Base-by-base conservation (phyloP, 2,329 filamentous ascomycete species). In the Hypoxylon sp. region DNA sequence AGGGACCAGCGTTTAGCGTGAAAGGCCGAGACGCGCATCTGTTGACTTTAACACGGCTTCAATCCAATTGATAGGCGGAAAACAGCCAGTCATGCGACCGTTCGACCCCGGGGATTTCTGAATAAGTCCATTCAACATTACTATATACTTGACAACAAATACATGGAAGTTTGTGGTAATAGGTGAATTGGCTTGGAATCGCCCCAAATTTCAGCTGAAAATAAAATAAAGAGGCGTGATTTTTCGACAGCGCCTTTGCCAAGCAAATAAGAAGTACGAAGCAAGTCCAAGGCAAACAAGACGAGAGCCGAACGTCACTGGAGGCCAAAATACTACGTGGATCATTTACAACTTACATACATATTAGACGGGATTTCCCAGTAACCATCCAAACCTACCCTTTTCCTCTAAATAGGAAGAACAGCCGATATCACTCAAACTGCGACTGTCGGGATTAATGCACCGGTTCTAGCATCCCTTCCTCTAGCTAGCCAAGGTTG, bases 1-100 rank as follows among this genome's bases (percentile, higher is more conserved):
- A 68, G 67, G 65, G 59, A 65, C 65, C 51, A 55, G 54, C 30
- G 29, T 52, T 48, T 67, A 65, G 61, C 60, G 63, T 52, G 57
- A 58, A n/a, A 56, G 57, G 48, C 61, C 55, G 51, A 67, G 58
- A 60, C 63, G 58, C 61, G 61, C 61, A 65, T 58, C 45, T 52
- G 30, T 54, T 55, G 47, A 63, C 48, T 48, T 47, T 47, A 25
- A 37, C 14, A 47, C 55, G 39, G 52, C 48, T 48, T 19, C 39
- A 25, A 32, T 52, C 58, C 45, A 64, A 45, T 65, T 59, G 39
- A 69, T 69, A 65, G 55, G 65, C 47, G 53, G 58, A 45, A 61
- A 52, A 52, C 54, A 58, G 39, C 58, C 64, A 39, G 55, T 30
- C 53, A 65, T 65, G 67, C 55, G 64, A 70, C 67, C 67, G 46